Evolutionary conservation across 768 basidiomycete genomes (phyloP).

Genomic region (Dacryopinax spathularia): DNA sequence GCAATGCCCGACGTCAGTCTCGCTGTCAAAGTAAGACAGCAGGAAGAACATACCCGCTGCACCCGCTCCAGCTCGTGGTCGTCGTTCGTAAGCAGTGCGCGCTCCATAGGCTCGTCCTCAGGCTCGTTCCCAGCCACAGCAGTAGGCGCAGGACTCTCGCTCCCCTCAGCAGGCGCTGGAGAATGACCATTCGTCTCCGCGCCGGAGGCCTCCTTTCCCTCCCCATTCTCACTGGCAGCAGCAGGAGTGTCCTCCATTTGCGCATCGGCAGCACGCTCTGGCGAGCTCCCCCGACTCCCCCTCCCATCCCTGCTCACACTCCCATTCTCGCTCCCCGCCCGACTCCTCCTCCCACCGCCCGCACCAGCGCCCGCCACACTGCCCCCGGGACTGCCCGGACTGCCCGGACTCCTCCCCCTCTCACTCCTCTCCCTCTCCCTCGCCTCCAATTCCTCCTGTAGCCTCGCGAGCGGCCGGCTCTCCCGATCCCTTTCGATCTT

Average conservation of each 20-base stretch:
- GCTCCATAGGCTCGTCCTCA: constrained; percentile 33
- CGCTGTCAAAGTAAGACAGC: not conserved
- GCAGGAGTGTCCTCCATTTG: no score
- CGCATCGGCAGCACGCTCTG: not conserved
- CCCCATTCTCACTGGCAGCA: no score
- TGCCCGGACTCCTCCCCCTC: not conserved
- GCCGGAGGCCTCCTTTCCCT: no score
- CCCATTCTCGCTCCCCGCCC: no score
- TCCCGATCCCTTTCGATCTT: constrained; percentile 60
- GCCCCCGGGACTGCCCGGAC: not conserved
- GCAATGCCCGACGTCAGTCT: not conserved
- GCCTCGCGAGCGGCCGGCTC: constrained; percentile 37
- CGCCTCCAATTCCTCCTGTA: constrained; percentile 13
- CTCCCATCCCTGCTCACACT: not conserved
- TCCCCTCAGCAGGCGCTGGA: no score
- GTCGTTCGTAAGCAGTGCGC: constrained; percentile 74
- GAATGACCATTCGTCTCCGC: no score
- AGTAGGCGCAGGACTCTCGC: not conserved
- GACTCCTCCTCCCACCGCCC: constrained; percentile 5
- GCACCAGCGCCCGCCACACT: not conserved
- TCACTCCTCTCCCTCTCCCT: not conserved
- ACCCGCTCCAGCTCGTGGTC: constrained; percentile 71
- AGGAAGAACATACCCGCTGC: constrained; percentile 39
- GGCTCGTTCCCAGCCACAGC: constrained; percentile 17
- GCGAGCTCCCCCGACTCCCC: constrained; percentile 9